phyloP scores from a whole-genome alignment of 305 asterid genomes.

The Fraxinus nigra region DNA sequence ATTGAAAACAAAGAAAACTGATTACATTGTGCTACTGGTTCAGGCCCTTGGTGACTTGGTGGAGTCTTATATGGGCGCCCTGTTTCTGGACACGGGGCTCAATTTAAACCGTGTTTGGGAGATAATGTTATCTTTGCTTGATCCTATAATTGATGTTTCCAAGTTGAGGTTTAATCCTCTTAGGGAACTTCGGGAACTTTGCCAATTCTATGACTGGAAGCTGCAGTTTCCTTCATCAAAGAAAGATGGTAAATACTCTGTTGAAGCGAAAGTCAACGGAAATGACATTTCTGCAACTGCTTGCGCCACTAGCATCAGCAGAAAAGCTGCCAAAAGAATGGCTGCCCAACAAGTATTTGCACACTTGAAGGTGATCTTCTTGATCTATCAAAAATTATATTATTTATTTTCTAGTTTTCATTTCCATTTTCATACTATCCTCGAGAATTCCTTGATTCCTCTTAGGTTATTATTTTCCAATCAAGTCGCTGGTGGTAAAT shows the following conservation, averaged over 20 bases:
- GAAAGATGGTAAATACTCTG: slow-evolving; percentile 49
- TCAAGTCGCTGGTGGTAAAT: background rate
- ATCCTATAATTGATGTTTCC: slow-evolving; percentile 59
- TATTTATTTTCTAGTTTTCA: slow-evolving; percentile 5
- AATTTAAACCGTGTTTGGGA: slow-evolving; percentile 70
- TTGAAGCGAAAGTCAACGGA: slow-evolving; percentile 54
- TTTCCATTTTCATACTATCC: slow-evolving; percentile 2
- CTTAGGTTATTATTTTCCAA: background rate
- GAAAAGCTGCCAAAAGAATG: slow-evolving; percentile 56
- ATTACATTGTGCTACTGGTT: slow-evolving; percentile 32
- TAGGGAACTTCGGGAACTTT: slow-evolving; percentile 76
- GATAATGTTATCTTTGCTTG: slow-evolving; percentile 59
- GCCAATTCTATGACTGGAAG: slow-evolving; percentile 64
- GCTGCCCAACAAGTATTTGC: slow-evolving; percentile 51
- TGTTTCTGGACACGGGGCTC: slow-evolving; percentile 80
- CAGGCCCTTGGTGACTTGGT: slow-evolving; percentile 96
- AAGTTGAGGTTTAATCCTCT: slow-evolving; percentile 67
- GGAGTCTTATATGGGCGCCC: slow-evolving; percentile 89
- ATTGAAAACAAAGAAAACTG: slow-evolving; percentile 29
- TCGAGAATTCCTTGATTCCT: background rate
- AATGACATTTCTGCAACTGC: slow-evolving; percentile 33
- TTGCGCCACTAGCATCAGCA: slow-evolving; percentile 48
- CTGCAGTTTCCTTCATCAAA: slow-evolving; percentile 39
- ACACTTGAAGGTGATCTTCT: slow-evolving; percentile 58
- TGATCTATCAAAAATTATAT: background rate